Conservation (phyloP, 257 asterid species). For the Petrea volubilis region DNA sequence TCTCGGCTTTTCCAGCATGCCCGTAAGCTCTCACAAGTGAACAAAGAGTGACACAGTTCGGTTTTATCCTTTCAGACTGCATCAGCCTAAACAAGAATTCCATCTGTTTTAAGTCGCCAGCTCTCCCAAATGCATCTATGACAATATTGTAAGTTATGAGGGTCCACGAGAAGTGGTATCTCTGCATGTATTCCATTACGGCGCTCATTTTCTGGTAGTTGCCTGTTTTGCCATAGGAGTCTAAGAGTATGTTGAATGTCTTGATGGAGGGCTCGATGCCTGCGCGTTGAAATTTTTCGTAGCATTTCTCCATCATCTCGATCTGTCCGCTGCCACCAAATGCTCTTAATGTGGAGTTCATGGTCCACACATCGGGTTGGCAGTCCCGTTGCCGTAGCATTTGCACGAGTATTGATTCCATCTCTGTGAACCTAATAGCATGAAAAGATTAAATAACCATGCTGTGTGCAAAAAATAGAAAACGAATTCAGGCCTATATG, state of each 20-base stretch:
- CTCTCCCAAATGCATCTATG: constrained; percentile 90
- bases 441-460: constrained; percentile 16
- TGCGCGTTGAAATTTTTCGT: constrained; percentile 75
- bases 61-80: constrained; percentile 86
- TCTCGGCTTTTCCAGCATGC: constrained; percentile 58
- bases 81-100: constrained; percentile 82
- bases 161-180: constrained; percentile 82
- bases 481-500: neutral
- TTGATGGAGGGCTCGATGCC: constrained; percentile 88
- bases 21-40: constrained; percentile 85
- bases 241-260: constrained; percentile 89
- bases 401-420: constrained; percentile 73
- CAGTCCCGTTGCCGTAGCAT: constrained; percentile 75
- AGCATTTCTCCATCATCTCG: constrained; percentile 91
- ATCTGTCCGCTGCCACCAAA: constrained; percentile 95
- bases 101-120: constrained; percentile 78
- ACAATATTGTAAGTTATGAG: constrained; percentile 82
- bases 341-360: constrained; percentile 91
- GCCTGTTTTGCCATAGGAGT: constrained; percentile 79
- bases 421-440: constrained; percentile 67
- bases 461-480: constrained; percentile 1
- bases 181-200: constrained; percentile 94
- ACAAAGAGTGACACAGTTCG: constrained; percentile 80
- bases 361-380: constrained; percentile 90
- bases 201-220: constrained; percentile 85